Base-by-base conservation (phyloP, 169 alveolate species). In the Gregarina niphandrodes region DNA sequence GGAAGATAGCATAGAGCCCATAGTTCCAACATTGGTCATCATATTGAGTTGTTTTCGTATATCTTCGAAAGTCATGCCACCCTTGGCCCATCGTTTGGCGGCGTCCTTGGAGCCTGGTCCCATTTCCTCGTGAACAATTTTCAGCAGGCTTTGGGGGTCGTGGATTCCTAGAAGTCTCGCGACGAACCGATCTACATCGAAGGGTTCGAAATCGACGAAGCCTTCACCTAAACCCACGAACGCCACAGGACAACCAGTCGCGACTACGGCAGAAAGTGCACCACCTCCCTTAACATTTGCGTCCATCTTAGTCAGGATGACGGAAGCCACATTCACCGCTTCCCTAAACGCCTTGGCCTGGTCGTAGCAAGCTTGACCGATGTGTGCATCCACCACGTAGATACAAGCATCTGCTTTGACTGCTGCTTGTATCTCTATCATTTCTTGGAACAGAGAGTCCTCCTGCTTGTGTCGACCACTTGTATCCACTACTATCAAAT, bases 201-300 rank as follows among this genome's bases (percentile, higher is more conserved):
- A 93, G 31, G 80, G 77, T 61, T 93, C 98, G 53, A 93, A 80
- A 31, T 90, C 97, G 48, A 80, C 96, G 49, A 93, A 85, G 55
- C 87, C 97, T 57, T 89, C 99, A 29, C 99, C 99, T 7, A 95
- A 85, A 35, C 99, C 99, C 11, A 82, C 64, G 55, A 77, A 82
- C 18, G 72, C 70, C 15, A 82, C 77, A 0, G 94, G 80, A 64
- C 98, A 67, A 49, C 72, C 77, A 49, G 92, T 66, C 63, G 96
- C 77, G 60, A 98, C 70, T 65, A 93, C 75, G 47, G 99, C 98
- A 1, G 96, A 82, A 9, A 93, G 67, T 0, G 99, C 98, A 7
- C 99, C 99, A n/a, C 99, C 99, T n/a, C 99, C 99, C 61, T 86
- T 87, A 0, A 98, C 98, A 44, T 91, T 97, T 23, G 98, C 98